Evolutionary conservation across 768 basidiomycete species (phyloP), one percentile per base, ranked within the genome.

Genomic region (Lactarius hatsudake): DNA sequence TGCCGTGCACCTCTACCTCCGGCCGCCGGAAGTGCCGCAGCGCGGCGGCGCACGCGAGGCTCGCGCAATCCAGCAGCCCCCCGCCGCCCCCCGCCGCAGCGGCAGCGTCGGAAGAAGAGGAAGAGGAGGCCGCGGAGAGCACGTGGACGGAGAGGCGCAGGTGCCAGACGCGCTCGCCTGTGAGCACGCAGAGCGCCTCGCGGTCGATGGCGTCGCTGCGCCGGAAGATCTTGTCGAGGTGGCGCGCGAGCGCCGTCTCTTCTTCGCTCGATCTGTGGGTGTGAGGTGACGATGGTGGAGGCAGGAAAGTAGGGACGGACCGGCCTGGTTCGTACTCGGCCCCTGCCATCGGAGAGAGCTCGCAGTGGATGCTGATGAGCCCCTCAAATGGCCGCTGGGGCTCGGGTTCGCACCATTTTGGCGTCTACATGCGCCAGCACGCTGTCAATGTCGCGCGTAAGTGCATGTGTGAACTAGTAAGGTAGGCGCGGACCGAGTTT

Each of bases 341-440:
- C 20, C 91, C 90, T 1, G 97, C 96, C 95, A 98, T 97, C 10
- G 96, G 93, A n/a, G 93, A 94, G 66, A 99, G 89, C 79, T 99
- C 96, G 10, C 93, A 94, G 71, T 92, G 88, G 63, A 99, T 89
- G 5, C 88, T 87, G 69, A 98, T 83, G 40, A 89, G 84, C 3
- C 97, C 97, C 76, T 98, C 96, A 70, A 93, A 93, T 0, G 95
- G 93, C 60, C 96, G 82, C 74, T 98, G 96, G 1, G 92, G 86
- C 40, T 85, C 81, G 0, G 97, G 96, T 73, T n/a, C 92, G 94
- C 48, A 93, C 90, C 84, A 99, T 94, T 74, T 89, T 91, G 9
- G 88, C 94, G 59, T 92, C 90, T 12, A 97, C 83, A 54, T 93
- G 85, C 0, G 94, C 95, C 8, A 97, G 76, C 15, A 98, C 95